Base-by-base conservation (phyloP, 306 rosid genomes). In the Lupinus albus region DNA sequence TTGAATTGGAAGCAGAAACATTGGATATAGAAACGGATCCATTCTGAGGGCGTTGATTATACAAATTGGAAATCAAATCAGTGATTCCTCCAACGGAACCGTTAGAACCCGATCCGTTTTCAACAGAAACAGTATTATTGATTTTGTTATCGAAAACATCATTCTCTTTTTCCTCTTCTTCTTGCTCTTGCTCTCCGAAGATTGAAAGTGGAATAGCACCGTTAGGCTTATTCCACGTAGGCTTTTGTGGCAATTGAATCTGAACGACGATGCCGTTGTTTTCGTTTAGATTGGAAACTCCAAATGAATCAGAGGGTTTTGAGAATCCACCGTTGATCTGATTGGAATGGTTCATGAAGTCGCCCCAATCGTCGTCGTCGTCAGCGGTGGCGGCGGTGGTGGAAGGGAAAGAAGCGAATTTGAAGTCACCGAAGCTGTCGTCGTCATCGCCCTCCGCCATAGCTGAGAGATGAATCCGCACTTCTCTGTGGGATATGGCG, bases 161-260 rank as follows among this genome's bases (percentile, higher is more conserved):
- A 2, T 25, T 25, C 4, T 3, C 30, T 25, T 25, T 25, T 25
- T 25, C 30, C 4, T 49, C 35, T 47, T 72, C 77, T 74, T 74
- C 80, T 56, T 73, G 57, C 44, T 74, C 81, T 56, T 78, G 79
- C 51, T 81, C 89, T 39, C 98, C 96, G 42, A 93, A 93, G 64
- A 93, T 81, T 16, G 97, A 93, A n/a, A 93, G 82, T 47, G 98
- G 97, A 73, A 93, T 55, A 66, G 94, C 97, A 11, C 97, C 97
- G 11, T 18, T 82, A 15, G 83, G 80, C 70, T 84, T 87, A 44
- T 51, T 70, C 91, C 87, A 85, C 52, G 17, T 63, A 36, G 66
- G 59, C 41, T 44, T 38, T 30, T 75, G 50, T 49, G 3, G 64
- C 67, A 60, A 36, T 16, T 25, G 64, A 51, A 39, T 38, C 61